A percentile compares a stretch with the other conserved stretches of the same genome.
Evolutionary conservation across 345 rosid genomes (phyloP).

Genomic region (Turritis glabra): DNA sequence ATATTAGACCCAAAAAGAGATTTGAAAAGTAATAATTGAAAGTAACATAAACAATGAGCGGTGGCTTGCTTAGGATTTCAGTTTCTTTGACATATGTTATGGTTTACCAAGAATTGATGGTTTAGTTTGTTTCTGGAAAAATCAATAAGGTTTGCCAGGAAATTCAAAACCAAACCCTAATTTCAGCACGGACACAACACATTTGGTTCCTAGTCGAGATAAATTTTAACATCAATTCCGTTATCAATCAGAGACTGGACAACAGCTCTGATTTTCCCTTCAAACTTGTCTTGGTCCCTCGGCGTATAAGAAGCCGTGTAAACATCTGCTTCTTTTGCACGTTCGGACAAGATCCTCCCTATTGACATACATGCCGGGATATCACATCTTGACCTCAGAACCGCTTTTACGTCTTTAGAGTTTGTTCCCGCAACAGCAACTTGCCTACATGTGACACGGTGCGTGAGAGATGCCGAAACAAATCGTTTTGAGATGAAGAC

Average conservation of each 20-base stretch:
- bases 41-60: not conserved
- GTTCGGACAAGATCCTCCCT: slow-evolving; percentile 72
- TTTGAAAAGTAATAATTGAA: not conserved
- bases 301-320: slow-evolving; percentile 85
- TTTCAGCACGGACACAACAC: not conserved
- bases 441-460: slow-evolving; percentile 86
- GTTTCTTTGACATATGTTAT: not conserved
- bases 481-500: slow-evolving; percentile 91
- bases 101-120: not conserved
- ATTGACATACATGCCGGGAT: slow-evolving; percentile 88
- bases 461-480: slow-evolving; percentile 89
- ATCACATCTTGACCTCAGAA: slow-evolving; percentile 71
- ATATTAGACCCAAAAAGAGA: not conserved
- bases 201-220: slow-evolving; percentile 47
- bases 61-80: not conserved
- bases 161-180: not conserved
- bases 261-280: slow-evolving; percentile 93
- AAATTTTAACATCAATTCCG: slow-evolving; percentile 78
- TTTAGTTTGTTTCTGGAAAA: not conserved
- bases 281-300: slow-evolving; percentile 88
- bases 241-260: slow-evolving; percentile 87
- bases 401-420: slow-evolving; percentile 94
- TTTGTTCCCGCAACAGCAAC: slow-evolving; percentile 96
- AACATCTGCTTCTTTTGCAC: slow-evolving; percentile 90
- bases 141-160: not conserved